These are phyloP conservation scores for Auriscalpium microsporum DNA, from an alignment of 768 basidiomycete genomes.

Conservation along the genomic window DNA sequence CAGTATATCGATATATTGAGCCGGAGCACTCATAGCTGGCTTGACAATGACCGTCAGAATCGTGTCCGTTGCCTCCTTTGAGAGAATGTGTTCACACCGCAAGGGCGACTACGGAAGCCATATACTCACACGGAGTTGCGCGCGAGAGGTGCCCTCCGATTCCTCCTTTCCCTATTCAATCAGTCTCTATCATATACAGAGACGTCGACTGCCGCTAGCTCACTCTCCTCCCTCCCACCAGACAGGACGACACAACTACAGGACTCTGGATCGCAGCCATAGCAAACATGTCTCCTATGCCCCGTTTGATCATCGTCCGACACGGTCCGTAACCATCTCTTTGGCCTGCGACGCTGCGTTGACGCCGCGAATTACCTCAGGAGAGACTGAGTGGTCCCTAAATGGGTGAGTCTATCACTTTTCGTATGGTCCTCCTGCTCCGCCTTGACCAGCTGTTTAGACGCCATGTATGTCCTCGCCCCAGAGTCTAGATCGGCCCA, in stretches of 20 bases:
- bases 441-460: conserved; percentile 25
- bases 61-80: too few relatives aligned
- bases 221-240: not conserved
- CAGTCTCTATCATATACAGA: not conserved
- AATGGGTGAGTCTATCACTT: conserved; percentile 52
- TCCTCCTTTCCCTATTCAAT: not conserved
- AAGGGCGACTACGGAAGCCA: too few relatives aligned
- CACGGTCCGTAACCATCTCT: conserved; percentile 30
- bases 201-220: not conserved
- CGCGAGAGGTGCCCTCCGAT: too few relatives aligned
- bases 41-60: too few relatives aligned
- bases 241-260: not conserved
- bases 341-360: not conserved
- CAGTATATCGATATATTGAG: too few relatives aligned
- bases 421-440: not conserved
- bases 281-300: conserved; percentile 24
- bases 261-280: not conserved
- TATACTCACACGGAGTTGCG: too few relatives aligned
- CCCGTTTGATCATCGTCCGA: conserved; percentile 45
- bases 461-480: conserved; percentile 44
- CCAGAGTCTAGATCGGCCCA: too few relatives aligned
- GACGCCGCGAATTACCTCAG: conserved; percentile 26
- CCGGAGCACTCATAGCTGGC: too few relatives aligned
- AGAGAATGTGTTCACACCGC: too few relatives aligned
- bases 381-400: conserved; percentile 91